Conservation (phyloP, 257 asterid genomes). For the Avicennia marina region DNA sequence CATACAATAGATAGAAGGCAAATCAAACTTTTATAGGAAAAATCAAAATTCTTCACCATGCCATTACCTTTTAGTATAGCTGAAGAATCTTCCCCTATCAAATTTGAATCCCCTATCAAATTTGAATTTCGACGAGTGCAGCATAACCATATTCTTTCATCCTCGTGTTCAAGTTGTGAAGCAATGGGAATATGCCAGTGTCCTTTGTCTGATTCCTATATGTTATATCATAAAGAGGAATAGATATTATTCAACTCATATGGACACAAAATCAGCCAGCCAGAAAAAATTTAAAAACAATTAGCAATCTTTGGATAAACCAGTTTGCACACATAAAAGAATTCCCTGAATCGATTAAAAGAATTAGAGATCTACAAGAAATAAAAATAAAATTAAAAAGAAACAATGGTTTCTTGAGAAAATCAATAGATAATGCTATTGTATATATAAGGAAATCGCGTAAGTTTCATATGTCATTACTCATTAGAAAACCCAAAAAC, state of each 20-base stretch:
- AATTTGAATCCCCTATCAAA: slow-evolving; percentile 27
- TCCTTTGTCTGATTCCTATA: slow-evolving; percentile 79
- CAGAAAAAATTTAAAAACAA: neutral
- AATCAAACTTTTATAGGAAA: neutral
- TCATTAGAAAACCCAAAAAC: too few relatives aligned
- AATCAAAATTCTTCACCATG: slow-evolving; percentile 3
- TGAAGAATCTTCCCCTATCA: slow-evolving; percentile 28
- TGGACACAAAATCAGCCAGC: neutral
- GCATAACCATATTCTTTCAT: slow-evolving; percentile 69
- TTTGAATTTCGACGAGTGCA: slow-evolving; percentile 46
- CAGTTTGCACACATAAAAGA: too few relatives aligned
- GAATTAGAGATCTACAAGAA: neutral
- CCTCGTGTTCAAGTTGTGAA: slow-evolving; percentile 55
- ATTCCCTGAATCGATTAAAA: too few relatives aligned
- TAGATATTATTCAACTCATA: neutral
- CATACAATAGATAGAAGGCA: neutral
- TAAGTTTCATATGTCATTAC: too few relatives aligned
- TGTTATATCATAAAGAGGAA: slow-evolving; percentile 12
- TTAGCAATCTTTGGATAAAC: neutral
- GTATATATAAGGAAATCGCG: neutral
- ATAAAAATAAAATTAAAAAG: neutral
- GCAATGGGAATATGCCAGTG: slow-evolving; percentile 82
- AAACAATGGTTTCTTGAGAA: neutral
- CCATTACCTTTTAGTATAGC: slow-evolving; percentile 31
- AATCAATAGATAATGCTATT: neutral